Conservation (phyloP, 805 yeast species). For the Teunomyces gatunensis region DNA sequence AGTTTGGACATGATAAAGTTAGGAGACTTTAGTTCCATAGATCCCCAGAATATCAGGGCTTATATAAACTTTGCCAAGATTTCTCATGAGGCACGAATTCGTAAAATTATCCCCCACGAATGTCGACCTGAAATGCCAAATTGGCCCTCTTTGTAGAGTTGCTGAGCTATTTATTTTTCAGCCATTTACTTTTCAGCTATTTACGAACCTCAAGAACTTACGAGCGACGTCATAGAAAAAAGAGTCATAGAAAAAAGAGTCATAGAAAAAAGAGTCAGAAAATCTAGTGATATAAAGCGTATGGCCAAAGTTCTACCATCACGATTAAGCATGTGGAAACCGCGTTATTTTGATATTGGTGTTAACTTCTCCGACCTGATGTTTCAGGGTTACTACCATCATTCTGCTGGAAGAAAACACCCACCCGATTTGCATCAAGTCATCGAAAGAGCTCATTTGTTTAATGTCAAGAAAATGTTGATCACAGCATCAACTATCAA, state of each 20-base stretch:
- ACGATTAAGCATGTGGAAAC: constrained; percentile 27
- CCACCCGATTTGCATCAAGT: constrained; percentile 63
- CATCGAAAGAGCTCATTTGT: constrained; percentile 59
- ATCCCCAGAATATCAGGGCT: not conserved
- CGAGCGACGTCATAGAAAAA: too few species aligned
- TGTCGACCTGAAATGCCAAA: too few species aligned
- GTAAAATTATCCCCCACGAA: too few species aligned
- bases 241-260: too few species aligned
- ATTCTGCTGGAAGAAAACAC: constrained; percentile 54
- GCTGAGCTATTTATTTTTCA: too few species aligned
- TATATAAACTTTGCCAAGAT: too few species aligned
- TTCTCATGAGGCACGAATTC: too few species aligned
- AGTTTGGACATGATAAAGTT: constrained; percentile 10
- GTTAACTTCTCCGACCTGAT: constrained; percentile 86
- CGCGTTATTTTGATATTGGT: constrained; percentile 45
- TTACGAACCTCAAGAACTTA: too few species aligned
- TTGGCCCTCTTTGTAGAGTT: too few species aligned
- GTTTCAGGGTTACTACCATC: constrained; percentile 81
- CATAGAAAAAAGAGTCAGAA: too few species aligned
- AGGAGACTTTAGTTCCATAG: not conserved
- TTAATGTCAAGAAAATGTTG: constrained; percentile 66
- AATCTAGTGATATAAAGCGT: not conserved
- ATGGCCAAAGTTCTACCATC: not conserved
- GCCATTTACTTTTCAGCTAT: too few species aligned
- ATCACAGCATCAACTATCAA: constrained; percentile 78